Evolutionary conservation across 2,329 filamentous ascomycete species (phyloP), one percentile per base, ranked within the genome.

Genomic region (Hypoxylon rubiginosum): DNA sequence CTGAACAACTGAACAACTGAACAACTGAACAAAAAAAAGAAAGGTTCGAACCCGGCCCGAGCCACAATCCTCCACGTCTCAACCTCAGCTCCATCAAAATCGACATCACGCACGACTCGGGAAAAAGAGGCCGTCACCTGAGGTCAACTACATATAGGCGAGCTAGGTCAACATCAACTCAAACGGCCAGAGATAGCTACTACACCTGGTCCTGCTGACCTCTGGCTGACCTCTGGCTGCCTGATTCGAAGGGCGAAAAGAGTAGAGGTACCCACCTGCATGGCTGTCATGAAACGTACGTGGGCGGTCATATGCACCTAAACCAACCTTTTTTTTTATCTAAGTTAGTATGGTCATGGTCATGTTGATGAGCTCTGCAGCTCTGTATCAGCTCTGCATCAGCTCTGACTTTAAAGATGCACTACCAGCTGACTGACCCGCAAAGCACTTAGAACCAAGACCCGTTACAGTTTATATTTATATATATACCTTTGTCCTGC

Each of bases 191-290:
- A 39, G 34, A 39, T 21, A 43, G n/a, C 39, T 43, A 28, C 26
- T 28, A 46, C 19, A 24, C 21, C 4, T 24, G 21, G 21, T 24
- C 21, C 58, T 34, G 62, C 39, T 65, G 62, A 65, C 58, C 62
- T 32, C 43, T 59, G 26, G 62, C 39, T 65, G 62, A 65, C 58
- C 62, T 32, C 43, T 59, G 26, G 48, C 57, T 61, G 57, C 46
- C 52, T 52, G 21, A 43, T 19, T 45, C 43, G 43, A 30, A 30
- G 34, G 1, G 5, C 43, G 43, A 30, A 30, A 43, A 3, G 5
- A 6, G 13, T 39, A 13, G 4, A n/a, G 34, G 15, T 6, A n/a
- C 34, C 34, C 34, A 13, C 34, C 34, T 39, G 41, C 49, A 41
- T 49, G 53, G 45, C 32, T 45, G 32, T 52, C 45, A 48, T 28